Evolutionary conservation across 2,329 filamentous ascomycete genomes (phyloP), one percentile per base, ranked within the genome.

Genomic region (Neurospora sp.): DNA sequence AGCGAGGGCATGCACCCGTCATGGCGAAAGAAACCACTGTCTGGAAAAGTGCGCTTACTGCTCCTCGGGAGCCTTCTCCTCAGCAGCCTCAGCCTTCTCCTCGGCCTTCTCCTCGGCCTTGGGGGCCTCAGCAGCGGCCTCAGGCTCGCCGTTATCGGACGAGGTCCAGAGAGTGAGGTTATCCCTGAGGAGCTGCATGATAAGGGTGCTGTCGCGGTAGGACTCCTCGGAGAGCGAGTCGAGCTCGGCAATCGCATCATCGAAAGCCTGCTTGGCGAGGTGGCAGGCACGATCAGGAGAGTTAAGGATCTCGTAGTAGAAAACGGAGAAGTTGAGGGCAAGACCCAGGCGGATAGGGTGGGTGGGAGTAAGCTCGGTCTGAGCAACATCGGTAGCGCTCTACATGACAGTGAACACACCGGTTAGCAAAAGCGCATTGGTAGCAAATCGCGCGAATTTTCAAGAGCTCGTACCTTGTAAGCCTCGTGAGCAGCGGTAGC

Each of bases 291-390:
- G 93, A 84, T 97, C 94, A 79, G 94, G 95, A 42, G 94, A 96
- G 91, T 97, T 98, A 81, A 97, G 87, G 82, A 97, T 97, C 89
- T 97, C 96, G 84, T 97, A 97, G 90, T 97, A 97, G 88, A 97
- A 97, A 79, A 97, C 95, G 74, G 94, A 97, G 90, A 98, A 97
- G 91, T 97, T 98, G 77, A 98, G 90, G 76, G 95, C 95, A 79
- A 98, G 91, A 82, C 95, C 95, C 75, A 98, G 93, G 79, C 95
- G 94, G 86, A 98, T 98, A 78, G 95, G 95, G 88, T 98, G 95
- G 73, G 96, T 98, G 73, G 95, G 95, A 73, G 95, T 95, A 77
- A 98, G 91, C 84, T 98, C 95, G 76, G 93, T 97, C 87, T 97
- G 95, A 77, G 96, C 96, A 79, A 98, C 95, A 79, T 97, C 95